phyloP scores from a whole-genome alignment of 2,329 filamentous ascomycete species.

The Trichoderma sp. region DNA sequence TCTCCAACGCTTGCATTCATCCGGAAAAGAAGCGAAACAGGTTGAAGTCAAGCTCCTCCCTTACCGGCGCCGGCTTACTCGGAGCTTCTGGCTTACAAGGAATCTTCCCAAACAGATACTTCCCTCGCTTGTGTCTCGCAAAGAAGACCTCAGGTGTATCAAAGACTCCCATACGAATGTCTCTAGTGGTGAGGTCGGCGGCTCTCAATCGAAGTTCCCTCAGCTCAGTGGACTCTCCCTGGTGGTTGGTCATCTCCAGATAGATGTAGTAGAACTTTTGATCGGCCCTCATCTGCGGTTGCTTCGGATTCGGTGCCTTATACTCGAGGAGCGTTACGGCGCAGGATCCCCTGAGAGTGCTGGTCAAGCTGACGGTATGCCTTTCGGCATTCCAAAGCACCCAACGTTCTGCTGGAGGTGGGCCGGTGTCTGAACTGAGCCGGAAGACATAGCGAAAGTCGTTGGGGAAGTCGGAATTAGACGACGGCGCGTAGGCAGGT shows the following conservation, averaged over 20 bases:
- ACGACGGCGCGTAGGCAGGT: background rate
- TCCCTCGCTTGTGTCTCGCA: background rate
- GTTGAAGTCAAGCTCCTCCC: background rate
- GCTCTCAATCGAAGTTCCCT: background rate
- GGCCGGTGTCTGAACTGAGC: background rate
- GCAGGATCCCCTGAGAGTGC: background rate
- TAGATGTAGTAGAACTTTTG: background rate
- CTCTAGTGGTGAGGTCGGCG: background rate
- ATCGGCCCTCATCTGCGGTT: background rate
- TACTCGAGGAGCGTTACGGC: background rate
- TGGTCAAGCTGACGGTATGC: background rate
- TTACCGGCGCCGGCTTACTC: background rate
- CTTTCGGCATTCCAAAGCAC: background rate
- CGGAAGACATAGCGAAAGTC: background rate
- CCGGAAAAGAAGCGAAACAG: background rate
- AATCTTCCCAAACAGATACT: background rate
- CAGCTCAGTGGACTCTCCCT: background rate
- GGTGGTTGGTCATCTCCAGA: background rate
- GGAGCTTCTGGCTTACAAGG: background rate
- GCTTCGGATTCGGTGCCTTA: background rate
- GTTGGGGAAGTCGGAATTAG: slow-evolving; percentile 1
- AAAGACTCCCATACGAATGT: background rate
- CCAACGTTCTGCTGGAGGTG: background rate
- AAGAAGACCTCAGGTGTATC: background rate
- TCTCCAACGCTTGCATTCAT: background rate